These are phyloP conservation scores for Mycena epipterygia DNA, from an alignment of 768 basidiomycete species.

Conservation along the genomic window DNA sequence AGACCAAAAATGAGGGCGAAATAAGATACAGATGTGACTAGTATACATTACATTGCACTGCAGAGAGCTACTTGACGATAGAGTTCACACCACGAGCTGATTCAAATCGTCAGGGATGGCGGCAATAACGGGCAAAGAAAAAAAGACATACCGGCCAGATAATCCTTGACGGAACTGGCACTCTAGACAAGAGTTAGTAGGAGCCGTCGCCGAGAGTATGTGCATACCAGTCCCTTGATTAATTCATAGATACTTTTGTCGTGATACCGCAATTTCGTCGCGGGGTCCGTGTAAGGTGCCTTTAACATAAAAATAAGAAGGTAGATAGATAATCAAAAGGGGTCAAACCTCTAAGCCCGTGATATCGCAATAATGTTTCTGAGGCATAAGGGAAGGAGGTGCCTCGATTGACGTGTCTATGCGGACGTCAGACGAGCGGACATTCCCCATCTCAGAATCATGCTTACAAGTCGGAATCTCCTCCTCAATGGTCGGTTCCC, in stretches of 20 bases:
- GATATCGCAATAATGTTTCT: slow-evolving; percentile 86
- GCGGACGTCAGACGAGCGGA: background rate
- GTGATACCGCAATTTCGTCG: slow-evolving; percentile 84
- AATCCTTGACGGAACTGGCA: slow-evolving; percentile 79
- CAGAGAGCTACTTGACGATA: slow-evolving; percentile 53
- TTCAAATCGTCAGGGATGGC: background rate
- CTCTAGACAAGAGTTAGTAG: slow-evolving; percentile 59
- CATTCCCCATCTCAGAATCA: background rate
- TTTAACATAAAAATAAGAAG: slow-evolving; percentile 39
- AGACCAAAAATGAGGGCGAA: background rate
- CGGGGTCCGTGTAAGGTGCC: slow-evolving; percentile 90
- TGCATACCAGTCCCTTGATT: slow-evolving; percentile 77
- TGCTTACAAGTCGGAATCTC: slow-evolving; percentile 80
- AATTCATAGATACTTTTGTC: slow-evolving; percentile 91
- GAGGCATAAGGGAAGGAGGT: slow-evolving; percentile 84
- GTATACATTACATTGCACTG: background rate
- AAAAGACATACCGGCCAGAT: slow-evolving; percentile 67
- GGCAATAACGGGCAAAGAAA: background rate
- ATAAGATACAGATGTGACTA: slow-evolving; percentile 18
- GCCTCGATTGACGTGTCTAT: slow-evolving; percentile 87
- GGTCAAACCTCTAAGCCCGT: slow-evolving; percentile 80
- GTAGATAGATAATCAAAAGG: background rate
- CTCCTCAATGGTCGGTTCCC: slow-evolving; percentile 53
- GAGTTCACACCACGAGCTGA: slow-evolving; percentile 60
- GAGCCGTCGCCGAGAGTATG: background rate